Evolutionary conservation across 2,329 filamentous ascomycete genomes (phyloP), one percentile per base, ranked within the genome.

Genomic region (Neofusicoccum sp.): DNA sequence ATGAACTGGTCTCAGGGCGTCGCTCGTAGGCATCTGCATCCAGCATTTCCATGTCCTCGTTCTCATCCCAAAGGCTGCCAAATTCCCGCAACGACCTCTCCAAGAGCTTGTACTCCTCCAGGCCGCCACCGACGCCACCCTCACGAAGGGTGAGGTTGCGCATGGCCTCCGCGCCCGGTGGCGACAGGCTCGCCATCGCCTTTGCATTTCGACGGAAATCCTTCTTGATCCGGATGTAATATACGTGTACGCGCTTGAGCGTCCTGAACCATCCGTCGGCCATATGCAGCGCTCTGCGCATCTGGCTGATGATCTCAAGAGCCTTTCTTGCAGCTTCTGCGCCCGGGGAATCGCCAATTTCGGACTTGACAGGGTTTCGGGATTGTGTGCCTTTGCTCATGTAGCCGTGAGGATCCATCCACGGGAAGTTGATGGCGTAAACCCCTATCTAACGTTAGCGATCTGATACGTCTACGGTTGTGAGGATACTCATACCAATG

Each of bases 371-470:
- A 20, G 48, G 20, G 26, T 70, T 63, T 24, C 66, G 60, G 31
- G 47, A 56, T 24, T 60, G 60, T 36, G 59, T 61, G 6, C 24
- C 54, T 33, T 45, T 56, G 61, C 77, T 77, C 66, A 89, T 82
- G 67, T 83, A 82, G 3, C 77, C 74, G 9, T 82, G 75, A 1
- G 77, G 78, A 65, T 91, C 88, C 85, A 91, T 89, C 61, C 84
- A 81, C 0, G 86, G 86, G 61, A 90, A 91, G 67, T 86, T 84
- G 45, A 80, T 78, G 9, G 84, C 84, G 69, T 90, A 91, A 2
- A 89, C 79, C 34, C 86, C 78, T 74, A 40, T 0, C n/a, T 34
- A 38, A 14, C 3, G 45, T 68, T 33, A 67, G 64, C 49, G 2
- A 43, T n/a, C 30, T 20, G 9, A 57, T 14, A 4, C 11, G 7